Base-by-base conservation (phyloP, 306 rosid species). In the Carpinus fangiana region DNA sequence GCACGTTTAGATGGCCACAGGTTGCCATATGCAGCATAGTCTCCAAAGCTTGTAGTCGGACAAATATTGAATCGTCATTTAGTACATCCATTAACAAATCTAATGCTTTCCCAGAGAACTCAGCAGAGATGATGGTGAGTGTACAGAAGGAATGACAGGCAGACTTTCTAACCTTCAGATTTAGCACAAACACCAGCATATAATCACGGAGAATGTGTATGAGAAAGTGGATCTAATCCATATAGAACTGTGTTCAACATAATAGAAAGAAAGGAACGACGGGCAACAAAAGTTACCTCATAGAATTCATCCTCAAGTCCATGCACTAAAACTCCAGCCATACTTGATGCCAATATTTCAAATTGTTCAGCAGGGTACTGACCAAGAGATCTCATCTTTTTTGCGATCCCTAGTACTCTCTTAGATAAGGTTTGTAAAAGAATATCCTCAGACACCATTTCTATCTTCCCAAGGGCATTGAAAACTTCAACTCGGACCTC, bases 251-350 rank as follows among this genome's bases (percentile, higher is more conserved):
- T 56, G 50, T 51, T 28, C 54, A 16, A 67, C 18, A 34, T 36
- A 3, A 17, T 57, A 53, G 17, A 71, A 75, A 70, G 55, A 21
- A 48, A 11, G 60, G 71, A 57, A 12, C 17, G 56, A 50, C 34
- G 4, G 66, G 73, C 54, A 0, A 47, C 41, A 13, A 46, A 84
- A 74, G 73, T 82, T 90, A 91, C 98, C 97, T 92, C 92, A 78
- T 81, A 85, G 87, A 89, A 92, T 86, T 92, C 98, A 84, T 95
- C 98, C 86, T 95, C 98, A 57, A 91, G 90, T 73, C 98, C 98
- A 86, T 94, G 98, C 79, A 94, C 79, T 31, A 90, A 65, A 78
- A 92, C 92, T 70, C 97, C 98, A 20, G 98, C 98, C 47, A 83
- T 92, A 78, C 74, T 86, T 34, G 79, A 77, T 50, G 92, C 88